Conservation (phyloP, 2,329 filamentous ascomycete genomes). For the Diplodia sapinea region DNA sequence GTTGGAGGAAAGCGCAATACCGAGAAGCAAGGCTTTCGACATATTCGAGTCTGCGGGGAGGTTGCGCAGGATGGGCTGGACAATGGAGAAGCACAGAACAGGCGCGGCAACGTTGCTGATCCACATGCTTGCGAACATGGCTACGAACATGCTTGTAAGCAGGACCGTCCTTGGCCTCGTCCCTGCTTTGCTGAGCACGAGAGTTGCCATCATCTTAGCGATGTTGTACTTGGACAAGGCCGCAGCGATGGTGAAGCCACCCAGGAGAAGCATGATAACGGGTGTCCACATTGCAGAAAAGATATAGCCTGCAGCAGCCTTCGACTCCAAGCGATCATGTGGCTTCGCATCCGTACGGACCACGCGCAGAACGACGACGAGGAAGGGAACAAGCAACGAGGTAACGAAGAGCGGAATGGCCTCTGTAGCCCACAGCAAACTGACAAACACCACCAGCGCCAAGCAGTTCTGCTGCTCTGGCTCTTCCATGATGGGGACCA, state of each 20-base stretch:
- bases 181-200: slow-evolving; percentile 94
- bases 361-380: slow-evolving; percentile 85
- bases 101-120: slow-evolving; percentile 98
- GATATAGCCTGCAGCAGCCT: slow-evolving; percentile 80
- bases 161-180: slow-evolving; percentile 88
- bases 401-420: slow-evolving; percentile 97
- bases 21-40: slow-evolving; percentile 92
- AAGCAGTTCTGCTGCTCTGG: slow-evolving; percentile 95
- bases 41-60: slow-evolving; percentile 88
- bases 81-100: slow-evolving; percentile 96
- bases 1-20: slow-evolving; percentile 93
- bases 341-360: slow-evolving; percentile 77
- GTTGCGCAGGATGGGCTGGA: slow-evolving; percentile 94
- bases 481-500: slow-evolving; percentile 80
- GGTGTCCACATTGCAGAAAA: slow-evolving; percentile 99
- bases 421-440: slow-evolving; percentile 95
- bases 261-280: slow-evolving; percentile 96
- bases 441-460: slow-evolving; percentile 91
- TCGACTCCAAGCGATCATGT: slow-evolving; percentile 74
- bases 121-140: slow-evolving; percentile 97
- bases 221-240: slow-evolving; percentile 97
- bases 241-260: slow-evolving; percentile 93
- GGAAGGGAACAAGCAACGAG: slow-evolving; percentile 88
- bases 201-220: slow-evolving; percentile 94
- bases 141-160: slow-evolving; percentile 98